Percentiles rank a stretch among this genome's conserved stretches.
These are phyloP conservation scores for Magnaporthiopsis poae DNA, from an alignment of 2,329 filamentous ascomycete species.

Conservation along the genomic window DNA sequence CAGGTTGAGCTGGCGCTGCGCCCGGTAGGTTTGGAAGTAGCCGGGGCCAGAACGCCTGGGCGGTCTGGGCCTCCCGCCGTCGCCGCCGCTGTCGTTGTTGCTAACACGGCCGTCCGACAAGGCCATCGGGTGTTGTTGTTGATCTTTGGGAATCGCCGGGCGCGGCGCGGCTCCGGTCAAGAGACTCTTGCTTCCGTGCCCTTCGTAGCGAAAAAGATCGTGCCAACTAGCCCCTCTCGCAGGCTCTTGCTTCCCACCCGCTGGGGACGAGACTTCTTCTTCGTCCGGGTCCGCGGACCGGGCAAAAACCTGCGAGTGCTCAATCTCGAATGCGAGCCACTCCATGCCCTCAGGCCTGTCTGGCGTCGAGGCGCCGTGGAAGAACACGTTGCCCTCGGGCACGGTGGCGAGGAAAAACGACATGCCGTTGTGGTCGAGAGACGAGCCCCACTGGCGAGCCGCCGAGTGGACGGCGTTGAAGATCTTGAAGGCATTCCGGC, in stretches of 20 bases:
- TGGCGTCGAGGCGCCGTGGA: conserved; percentile 50
- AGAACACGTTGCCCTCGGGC: conserved; percentile 54
- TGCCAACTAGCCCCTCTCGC: not conserved
- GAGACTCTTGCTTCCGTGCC: not conserved
- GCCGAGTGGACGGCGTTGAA: conserved; percentile 66
- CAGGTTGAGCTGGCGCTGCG: conserved; percentile 46
- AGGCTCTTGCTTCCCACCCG: not conserved
- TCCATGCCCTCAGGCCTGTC: conserved; percentile 31
- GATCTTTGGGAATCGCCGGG: not conserved
- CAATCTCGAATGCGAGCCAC: conserved; percentile 69
- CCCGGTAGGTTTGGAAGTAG: conserved; percentile 58
- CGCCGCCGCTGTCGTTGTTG: conserved; percentile 7
- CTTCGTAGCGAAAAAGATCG: not conserved
- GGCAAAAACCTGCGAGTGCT: conserved; percentile 57
- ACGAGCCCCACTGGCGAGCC: conserved; percentile 65
- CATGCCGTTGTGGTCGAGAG: conserved; percentile 66
- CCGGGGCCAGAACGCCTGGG: conserved; percentile 27
- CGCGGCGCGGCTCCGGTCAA: not conserved
- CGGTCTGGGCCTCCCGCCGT: conserved; percentile 7
- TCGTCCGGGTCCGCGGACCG: not conserved
- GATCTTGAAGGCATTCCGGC: conserved; percentile 50
- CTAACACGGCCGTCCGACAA: not conserved
- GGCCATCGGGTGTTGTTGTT: conserved; percentile 7
- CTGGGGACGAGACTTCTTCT: not conserved
- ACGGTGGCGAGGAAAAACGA: conserved; percentile 58